Conservation (phyloP, 345 rosid genomes). For the Capsella bursapastoris region DNA sequence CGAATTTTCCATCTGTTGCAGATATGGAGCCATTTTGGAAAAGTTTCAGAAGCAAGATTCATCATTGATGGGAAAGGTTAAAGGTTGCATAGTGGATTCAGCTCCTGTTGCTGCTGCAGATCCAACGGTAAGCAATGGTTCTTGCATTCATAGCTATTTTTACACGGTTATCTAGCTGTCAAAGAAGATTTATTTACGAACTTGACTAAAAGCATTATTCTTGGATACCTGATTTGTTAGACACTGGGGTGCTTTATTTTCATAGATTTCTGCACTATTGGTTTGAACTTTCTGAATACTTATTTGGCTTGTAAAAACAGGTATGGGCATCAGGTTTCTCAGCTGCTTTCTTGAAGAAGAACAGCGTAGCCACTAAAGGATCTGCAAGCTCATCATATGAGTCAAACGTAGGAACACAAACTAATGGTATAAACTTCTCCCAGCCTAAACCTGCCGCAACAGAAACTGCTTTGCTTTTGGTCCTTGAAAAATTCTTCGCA, state of each 20-base stretch:
- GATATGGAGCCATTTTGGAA: constrained; percentile 93
- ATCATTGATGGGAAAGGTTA: constrained; percentile 64
- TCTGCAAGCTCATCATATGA: constrained; percentile 37
- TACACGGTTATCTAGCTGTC: not conserved
- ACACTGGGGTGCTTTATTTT: not conserved
- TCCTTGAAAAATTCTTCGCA: constrained; percentile 79
- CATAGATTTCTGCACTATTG: not conserved
- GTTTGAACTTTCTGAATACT: constrained; percentile 12
- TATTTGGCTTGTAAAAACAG: constrained; percentile 49
- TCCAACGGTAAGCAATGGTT: constrained; percentile 68
- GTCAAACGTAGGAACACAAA: constrained; percentile 39
- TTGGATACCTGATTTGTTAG: not conserved
- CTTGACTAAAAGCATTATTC: constrained; percentile 5
- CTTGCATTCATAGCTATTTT: constrained; percentile 18
- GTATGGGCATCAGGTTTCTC: constrained; percentile 99
- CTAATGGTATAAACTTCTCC: constrained; percentile 41
- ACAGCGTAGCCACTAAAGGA: constrained; percentile 82
- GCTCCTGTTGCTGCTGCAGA: constrained; percentile 98
- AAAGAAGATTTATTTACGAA: not conserved
- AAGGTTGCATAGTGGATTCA: constrained; percentile 94
- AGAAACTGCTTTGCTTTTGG: constrained; percentile 79
- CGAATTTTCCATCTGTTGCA: constrained; percentile 23
- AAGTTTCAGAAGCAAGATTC: constrained; percentile 85
- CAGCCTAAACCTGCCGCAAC: constrained; percentile 72
- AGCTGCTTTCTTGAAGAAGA: constrained; percentile 92